A percentile compares a stretch with the other conserved stretches of the same genome.
These are phyloP conservation scores for Acidiella bohemica DNA, from an alignment of 495 filamentous ascomycete genomes.

Conservation along the genomic window DNA sequence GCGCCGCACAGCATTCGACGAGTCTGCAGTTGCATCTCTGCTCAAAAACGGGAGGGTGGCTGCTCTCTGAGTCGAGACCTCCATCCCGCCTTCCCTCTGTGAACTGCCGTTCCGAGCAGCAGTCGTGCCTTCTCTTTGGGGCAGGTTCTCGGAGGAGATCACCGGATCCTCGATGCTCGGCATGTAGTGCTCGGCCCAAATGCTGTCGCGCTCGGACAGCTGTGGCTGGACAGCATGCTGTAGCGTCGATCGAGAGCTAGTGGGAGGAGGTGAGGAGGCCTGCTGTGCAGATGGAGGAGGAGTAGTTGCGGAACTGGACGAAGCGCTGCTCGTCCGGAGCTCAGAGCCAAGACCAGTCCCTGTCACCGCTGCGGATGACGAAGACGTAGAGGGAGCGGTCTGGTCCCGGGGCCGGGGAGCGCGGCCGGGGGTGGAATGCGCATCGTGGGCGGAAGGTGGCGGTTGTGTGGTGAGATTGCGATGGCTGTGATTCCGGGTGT, in stretches of 20 bases:
- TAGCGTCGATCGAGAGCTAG: not conserved
- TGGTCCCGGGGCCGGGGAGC: not conserved
- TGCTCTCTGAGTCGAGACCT: constrained; percentile 1
- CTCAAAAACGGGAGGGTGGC: not conserved
- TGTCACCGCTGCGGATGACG: constrained; percentile 1
- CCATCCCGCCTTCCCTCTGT: constrained; percentile 7
- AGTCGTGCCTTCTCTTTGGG: constrained; percentile 1
- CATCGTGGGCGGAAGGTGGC: constrained; percentile 7
- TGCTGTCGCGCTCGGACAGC: constrained; percentile 49
- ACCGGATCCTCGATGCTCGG: constrained; percentile 40
- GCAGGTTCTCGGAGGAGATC: constrained; percentile 26
- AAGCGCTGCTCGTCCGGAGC: not conserved
- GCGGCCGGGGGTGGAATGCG: not conserved
- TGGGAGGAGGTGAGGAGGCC: not conserved
- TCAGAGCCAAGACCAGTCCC: not conserved
- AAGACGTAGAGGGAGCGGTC: not conserved
- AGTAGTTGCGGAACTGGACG: not conserved
- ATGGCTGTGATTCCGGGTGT: not conserved
- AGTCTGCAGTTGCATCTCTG: not conserved
- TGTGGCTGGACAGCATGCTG: constrained; percentile 30
- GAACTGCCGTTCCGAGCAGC: no score
- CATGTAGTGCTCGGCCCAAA: constrained; percentile 49
- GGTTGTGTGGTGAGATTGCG: constrained; percentile 3
- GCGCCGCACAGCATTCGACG: not conserved
- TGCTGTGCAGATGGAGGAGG: not conserved